Evolutionary conservation across 78 protist genomes (phyloP).

Genomic region (slime mould (Dictyostelium discoideum)): DNA sequence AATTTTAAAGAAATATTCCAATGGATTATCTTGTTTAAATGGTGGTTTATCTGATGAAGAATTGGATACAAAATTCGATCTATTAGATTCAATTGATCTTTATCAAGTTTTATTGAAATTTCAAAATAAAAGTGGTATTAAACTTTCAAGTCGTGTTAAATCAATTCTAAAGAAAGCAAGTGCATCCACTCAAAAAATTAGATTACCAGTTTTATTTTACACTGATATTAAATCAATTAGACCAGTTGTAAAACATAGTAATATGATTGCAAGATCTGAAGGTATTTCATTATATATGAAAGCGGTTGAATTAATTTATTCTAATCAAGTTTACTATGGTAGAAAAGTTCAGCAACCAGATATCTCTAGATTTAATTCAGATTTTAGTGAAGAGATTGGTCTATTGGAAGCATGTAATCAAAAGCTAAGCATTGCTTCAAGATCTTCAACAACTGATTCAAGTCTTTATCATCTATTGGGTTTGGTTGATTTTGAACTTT

Average conservation of each 20-base stretch:
- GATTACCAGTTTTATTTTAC: background rate
- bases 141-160: conserved; percentile 3
- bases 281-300: conserved; percentile 68
- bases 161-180: background rate
- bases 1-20: conserved; percentile 22
- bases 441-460: conserved; percentile 59
- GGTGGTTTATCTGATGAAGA: conserved; percentile 25
- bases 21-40: background rate
- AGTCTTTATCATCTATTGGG: conserved; percentile 50
- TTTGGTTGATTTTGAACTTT: conserved; percentile 39
- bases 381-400: conserved; percentile 21
- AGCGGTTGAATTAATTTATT: conserved; percentile 43
- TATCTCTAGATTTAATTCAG: background rate
- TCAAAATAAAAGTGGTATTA: conserved; percentile 40
- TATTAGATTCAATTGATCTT: background rate
- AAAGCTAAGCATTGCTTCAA: conserved; percentile 31
- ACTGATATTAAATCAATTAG: conserved; percentile 36
- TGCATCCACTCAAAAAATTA: background rate
- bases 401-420: conserved; percentile 1
- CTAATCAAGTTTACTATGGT: conserved; percentile 40
- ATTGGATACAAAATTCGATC: conserved; percentile 5
- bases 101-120: background rate
- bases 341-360: background rate
- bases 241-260: conserved; percentile 50
- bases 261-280: conserved; percentile 49